Conservation (phyloP, 306 rosid genomes). For the Bauhinia variegata region DNA sequence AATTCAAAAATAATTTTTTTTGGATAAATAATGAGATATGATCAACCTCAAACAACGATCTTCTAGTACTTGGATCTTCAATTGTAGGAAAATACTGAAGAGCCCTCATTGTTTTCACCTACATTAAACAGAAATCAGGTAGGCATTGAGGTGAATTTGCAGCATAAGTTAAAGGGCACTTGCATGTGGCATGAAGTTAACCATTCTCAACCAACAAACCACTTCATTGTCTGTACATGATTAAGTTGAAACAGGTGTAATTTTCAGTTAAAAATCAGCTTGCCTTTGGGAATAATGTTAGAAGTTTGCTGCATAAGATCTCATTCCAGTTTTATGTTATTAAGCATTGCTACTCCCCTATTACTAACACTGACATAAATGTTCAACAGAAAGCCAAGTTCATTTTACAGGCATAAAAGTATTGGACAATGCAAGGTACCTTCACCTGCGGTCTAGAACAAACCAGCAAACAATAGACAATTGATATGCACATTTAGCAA, state of each 20-base stretch:
- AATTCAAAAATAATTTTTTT: conserved; percentile 5
- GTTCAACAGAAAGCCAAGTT: no score
- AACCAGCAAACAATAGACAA: conserved; percentile 6
- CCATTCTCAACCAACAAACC: neutral
- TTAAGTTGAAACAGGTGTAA: no score
- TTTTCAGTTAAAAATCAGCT: conserved; percentile 8
- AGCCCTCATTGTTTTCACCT: conserved; percentile 99
- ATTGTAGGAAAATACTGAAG: conserved; percentile 94
- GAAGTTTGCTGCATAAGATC: conserved; percentile 3
- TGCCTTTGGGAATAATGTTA: neutral
- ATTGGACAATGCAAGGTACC: neutral
- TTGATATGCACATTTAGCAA: neutral
- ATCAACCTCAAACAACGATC: conserved; percentile 92
- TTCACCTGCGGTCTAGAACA: conserved; percentile 12
- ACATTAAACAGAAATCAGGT: conserved; percentile 37
- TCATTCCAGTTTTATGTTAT: conserved; percentile 1
- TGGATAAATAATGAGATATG: conserved; percentile 27
- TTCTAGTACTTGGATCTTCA: conserved; percentile 98
- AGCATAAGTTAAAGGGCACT: conserved; percentile 14
- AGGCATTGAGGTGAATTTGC: conserved; percentile 27
- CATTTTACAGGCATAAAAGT: neutral
- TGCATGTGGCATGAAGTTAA: neutral
- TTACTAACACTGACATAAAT: no score
- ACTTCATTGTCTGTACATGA: no score
- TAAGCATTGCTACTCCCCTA: neutral